Percentiles rank a stretch among this genome's conserved stretches.
Conservation (phyloP, 805 yeast genomes). For the Candida qinlingensis region DNA sequence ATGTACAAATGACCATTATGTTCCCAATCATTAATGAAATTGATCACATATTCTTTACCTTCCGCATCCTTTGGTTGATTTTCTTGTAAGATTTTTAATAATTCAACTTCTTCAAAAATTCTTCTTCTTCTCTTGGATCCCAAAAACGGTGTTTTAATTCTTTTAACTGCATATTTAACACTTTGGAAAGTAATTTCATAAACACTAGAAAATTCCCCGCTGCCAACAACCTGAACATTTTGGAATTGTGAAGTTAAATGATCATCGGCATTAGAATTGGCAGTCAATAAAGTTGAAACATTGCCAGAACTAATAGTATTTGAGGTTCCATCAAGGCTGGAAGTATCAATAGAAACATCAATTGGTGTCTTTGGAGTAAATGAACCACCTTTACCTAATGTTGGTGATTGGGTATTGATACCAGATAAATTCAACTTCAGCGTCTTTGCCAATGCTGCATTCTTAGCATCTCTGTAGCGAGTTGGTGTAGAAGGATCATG, state of each 20-base stretch:
- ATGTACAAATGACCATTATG: constrained; percentile 70
- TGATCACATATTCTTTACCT: constrained; percentile 74
- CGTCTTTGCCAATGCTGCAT: constrained; percentile 13
- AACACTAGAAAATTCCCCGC: constrained; percentile 88
- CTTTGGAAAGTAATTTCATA: constrained; percentile 70
- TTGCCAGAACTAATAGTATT: constrained; percentile 20
- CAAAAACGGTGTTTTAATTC: constrained; percentile 62
- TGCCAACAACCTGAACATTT: constrained; percentile 66
- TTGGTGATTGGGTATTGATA: constrained; percentile 8
- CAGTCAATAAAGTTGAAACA: constrained; percentile 17
- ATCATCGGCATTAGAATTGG: constrained; percentile 28
- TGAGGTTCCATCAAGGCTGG: constrained; percentile 14
- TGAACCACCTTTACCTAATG: constrained; percentile 17
- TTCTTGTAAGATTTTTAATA: constrained; percentile 42
- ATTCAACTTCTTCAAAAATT: constrained; percentile 70
- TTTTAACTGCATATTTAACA: constrained; percentile 77
- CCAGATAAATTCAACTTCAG: constrained; percentile 12
- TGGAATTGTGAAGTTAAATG: constrained; percentile 46
- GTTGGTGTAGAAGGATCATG: constrained; percentile 42
- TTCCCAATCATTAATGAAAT: constrained; percentile 84
- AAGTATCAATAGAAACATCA: constrained; percentile 17
- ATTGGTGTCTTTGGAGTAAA: constrained; percentile 29
- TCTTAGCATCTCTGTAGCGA: constrained; percentile 23
- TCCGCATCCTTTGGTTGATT: constrained; percentile 40
- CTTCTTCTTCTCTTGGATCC: constrained; percentile 57